phyloP scores from a whole-genome alignment of 352 stramenopile genomes.

The Globisporangium recalcitrans region DNA sequence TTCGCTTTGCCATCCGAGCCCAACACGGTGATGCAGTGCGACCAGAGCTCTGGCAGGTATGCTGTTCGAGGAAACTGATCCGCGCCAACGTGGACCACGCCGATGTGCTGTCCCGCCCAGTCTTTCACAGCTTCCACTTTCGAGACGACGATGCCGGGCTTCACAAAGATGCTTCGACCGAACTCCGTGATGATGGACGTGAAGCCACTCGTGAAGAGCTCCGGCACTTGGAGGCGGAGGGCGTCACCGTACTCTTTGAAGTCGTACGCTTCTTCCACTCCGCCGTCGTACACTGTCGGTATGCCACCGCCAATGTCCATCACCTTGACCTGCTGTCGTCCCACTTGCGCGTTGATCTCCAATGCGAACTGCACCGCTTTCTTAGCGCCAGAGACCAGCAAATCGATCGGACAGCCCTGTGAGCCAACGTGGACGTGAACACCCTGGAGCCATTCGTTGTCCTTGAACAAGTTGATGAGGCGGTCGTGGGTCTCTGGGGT shows the following conservation, averaged over 20 bases:
- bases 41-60: slow-evolving; percentile 82
- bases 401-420: slow-evolving; percentile 78
- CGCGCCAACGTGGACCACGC: slow-evolving; percentile 85
- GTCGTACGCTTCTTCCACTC: slow-evolving; percentile 54
- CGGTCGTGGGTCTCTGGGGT: slow-evolving; percentile 42
- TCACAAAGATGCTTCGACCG: slow-evolving; percentile 81
- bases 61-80: slow-evolving; percentile 88
- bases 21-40: slow-evolving; percentile 81
- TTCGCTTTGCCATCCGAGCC: slow-evolving; percentile 43
- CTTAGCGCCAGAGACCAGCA: slow-evolving; percentile 76
- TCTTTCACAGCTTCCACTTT: slow-evolving; percentile 89
- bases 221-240: slow-evolving; percentile 60
- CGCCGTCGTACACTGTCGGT: slow-evolving; percentile 82
- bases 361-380: slow-evolving; percentile 69
- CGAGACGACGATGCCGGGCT: slow-evolving; percentile 81
- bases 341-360: slow-evolving; percentile 63
- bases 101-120: slow-evolving; percentile 72
- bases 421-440: slow-evolving; percentile 89
- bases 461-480: slow-evolving; percentile 50
- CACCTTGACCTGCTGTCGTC: slow-evolving; percentile 56
- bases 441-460: slow-evolving; percentile 82
- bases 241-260: slow-evolving; percentile 79
- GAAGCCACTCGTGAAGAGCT: slow-evolving; percentile 80
- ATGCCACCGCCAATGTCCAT: slow-evolving; percentile 92
- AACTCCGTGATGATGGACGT: slow-evolving; percentile 91